Percentiles rank a stretch among this genome's conserved stretches.
Conservation (phyloP, 2,329 filamentous ascomycete species). For the Byssothecium circinans region DNA sequence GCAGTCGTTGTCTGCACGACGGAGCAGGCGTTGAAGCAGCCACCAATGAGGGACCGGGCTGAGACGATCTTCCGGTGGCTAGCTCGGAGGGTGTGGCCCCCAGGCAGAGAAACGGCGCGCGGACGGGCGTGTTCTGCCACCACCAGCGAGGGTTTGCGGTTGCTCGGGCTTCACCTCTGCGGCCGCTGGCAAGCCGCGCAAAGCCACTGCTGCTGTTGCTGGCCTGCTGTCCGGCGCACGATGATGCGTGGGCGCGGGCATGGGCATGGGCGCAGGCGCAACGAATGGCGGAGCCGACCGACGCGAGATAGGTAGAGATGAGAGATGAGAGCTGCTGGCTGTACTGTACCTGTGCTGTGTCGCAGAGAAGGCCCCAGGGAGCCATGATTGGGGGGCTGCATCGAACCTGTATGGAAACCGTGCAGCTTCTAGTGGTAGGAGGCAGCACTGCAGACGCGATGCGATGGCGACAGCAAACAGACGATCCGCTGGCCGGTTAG, state of each 20-base stretch:
- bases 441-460: too few species aligned
- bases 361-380: conserved; percentile 13
- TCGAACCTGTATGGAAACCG: conserved; percentile 40
- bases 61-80: conserved; percentile 39
- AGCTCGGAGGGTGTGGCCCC: conserved; percentile 33
- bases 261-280: conserved; percentile 20
- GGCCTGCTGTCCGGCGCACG: conserved; percentile 32
- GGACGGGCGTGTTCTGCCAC: conserved; percentile 14
- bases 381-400: conserved; percentile 31
- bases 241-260: conserved; percentile 12
- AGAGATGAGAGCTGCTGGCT: too few species aligned
- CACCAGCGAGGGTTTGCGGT: conserved; percentile 23
- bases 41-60: conserved; percentile 28
- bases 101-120: conserved; percentile 33
- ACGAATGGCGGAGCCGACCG: conserved; percentile 38
- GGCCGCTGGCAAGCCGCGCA: conserved; percentile 21
- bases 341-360: conserved; percentile 9
- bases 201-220: conserved; percentile 20
- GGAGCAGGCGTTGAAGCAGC: conserved; percentile 35
- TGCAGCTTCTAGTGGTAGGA: conserved; percentile 26
- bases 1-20: conserved; percentile 28
- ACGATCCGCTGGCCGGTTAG: too few species aligned
- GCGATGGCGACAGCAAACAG: too few species aligned
- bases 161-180: conserved; percentile 24
- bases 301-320: conserved; percentile 13